Evolutionary conservation across 192 early-diverging fungal genomes (phyloP).

Genomic region (Coemansia sp.): DNA sequence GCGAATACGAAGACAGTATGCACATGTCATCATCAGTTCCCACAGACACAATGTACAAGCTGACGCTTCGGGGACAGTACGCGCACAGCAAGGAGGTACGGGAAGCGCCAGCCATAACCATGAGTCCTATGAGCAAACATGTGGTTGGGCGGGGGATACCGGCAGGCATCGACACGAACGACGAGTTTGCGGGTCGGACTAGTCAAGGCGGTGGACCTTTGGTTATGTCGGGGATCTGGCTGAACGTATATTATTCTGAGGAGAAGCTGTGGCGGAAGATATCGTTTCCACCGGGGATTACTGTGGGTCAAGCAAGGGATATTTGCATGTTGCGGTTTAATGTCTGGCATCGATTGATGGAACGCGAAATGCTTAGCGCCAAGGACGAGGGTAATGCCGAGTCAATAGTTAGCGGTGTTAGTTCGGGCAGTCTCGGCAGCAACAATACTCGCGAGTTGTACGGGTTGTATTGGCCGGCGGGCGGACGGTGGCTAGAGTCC

Average conservation of each 20-base stretch:
- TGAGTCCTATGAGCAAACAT: background rate
- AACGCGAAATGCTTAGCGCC: conserved; percentile 16
- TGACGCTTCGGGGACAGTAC: conserved; percentile 19
- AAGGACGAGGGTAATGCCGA: background rate
- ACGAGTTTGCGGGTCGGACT: background rate
- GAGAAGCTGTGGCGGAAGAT: conserved; percentile 37
- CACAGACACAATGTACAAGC: conserved; percentile 36
- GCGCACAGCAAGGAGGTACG: background rate
- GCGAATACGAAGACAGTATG: background rate
- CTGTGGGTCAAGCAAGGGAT: conserved; percentile 54
- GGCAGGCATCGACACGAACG: conserved; percentile 10
- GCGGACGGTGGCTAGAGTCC: conserved; percentile 46
- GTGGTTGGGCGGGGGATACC: background rate
- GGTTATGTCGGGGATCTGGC: conserved; percentile 10
- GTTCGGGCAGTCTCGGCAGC: background rate
- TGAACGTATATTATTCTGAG: conserved; percentile 46
- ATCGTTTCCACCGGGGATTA: conserved; percentile 47
- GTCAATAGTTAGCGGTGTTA: conserved; percentile 12
- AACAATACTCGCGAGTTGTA: conserved; percentile 33
- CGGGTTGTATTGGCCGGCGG: conserved; percentile 52
- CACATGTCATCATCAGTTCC: conserved; percentile 17
- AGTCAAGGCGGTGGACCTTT: background rate
- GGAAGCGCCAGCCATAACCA: conserved; percentile 2
- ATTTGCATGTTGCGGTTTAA: conserved; percentile 58
- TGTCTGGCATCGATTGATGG: conserved; percentile 49